Conservation (phyloP, 495 filamentous ascomycete genomes). For the Aspergillus sclerotiicarbonarius region DNA sequence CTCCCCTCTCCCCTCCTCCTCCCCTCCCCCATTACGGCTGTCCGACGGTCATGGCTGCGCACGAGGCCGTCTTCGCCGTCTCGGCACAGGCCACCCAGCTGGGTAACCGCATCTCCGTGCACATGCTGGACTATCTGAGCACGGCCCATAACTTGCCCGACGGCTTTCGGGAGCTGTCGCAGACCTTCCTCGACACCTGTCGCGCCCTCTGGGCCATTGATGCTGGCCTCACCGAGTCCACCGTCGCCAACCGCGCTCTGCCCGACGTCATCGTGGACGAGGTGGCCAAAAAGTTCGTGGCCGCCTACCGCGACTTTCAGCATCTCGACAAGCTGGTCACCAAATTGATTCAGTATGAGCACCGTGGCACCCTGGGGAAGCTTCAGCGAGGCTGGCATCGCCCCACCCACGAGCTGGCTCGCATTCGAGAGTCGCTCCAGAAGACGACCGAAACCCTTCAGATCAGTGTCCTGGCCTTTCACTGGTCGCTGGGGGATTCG, state of each 20-base stretch:
- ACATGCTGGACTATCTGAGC: constrained; percentile 55
- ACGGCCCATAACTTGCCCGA: constrained; percentile 40
- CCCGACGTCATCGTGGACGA: constrained; percentile 47
- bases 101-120: constrained; percentile 53
- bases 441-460: constrained; percentile 22
- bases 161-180: constrained; percentile 48
- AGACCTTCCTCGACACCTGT: constrained; percentile 52
- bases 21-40: not conserved
- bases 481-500: constrained; percentile 24
- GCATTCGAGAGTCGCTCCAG: constrained; percentile 25
- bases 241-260: constrained; percentile 33
- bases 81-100: constrained; percentile 26
- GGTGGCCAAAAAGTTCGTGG: constrained; percentile 49
- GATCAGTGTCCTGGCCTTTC: constrained; percentile 27
- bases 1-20: not conserved
- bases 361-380: constrained; percentile 44
- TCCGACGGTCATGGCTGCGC: constrained; percentile 12
- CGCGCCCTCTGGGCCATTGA: constrained; percentile 52
- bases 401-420: constrained; percentile 20
- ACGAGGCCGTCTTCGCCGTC: constrained; percentile 23
- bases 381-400: constrained; percentile 50
- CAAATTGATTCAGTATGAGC: constrained; percentile 49
- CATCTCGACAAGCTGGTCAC: constrained; percentile 48
- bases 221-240: constrained; percentile 45
- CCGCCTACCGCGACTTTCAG: constrained; percentile 45